Conservation (phyloP, 2,329 filamentous ascomycete species). For the Aureobasidium musti region DNA sequence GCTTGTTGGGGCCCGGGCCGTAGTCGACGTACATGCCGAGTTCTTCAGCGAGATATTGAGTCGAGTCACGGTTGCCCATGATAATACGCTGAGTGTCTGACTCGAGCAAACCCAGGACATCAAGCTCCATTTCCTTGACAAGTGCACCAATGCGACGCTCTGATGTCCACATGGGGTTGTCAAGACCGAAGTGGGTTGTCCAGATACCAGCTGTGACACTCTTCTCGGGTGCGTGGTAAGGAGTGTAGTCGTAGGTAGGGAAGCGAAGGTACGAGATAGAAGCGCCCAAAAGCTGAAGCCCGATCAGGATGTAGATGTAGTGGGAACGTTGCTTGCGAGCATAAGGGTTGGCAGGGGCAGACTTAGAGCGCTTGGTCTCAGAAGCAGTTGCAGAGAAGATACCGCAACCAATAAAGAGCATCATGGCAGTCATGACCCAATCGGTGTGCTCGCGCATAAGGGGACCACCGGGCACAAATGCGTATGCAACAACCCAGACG, state of each 20-base stretch:
- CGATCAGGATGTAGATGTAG: conserved; percentile 70
- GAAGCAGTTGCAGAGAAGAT: conserved; percentile 69
- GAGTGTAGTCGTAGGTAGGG: conserved; percentile 85
- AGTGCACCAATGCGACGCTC: conserved; percentile 82
- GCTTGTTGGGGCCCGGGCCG: conserved; percentile 96
- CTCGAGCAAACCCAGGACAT: conserved; percentile 93
- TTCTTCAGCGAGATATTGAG: conserved; percentile 92
- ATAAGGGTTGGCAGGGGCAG: conserved; percentile 45
- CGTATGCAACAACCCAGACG: conserved; percentile 97
- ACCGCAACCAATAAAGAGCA: conserved; percentile 81
- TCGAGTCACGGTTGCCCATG: conserved; percentile 97
- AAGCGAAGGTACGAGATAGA: conserved; percentile 85
- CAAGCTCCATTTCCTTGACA: conserved; percentile 77
- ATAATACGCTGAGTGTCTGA: conserved; percentile 95
- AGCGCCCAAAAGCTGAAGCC: conserved; percentile 77
- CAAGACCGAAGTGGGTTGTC: conserved; percentile 97
- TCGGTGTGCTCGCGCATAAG: conserved; percentile 92
- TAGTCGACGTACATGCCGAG: conserved; percentile 99
- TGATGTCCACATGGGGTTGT: conserved; percentile 99
- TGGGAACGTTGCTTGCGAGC: conserved; percentile 62
- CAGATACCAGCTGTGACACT: conserved; percentile 93
- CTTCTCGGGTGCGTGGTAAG: conserved; percentile 85
- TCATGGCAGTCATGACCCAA: conserved; percentile 87
- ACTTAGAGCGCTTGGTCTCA: conserved; percentile 45
- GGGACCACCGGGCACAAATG: conserved; percentile 92